A percentile compares a stretch with the other conserved stretches of the same genome.
phyloP scores from a whole-genome alignment of 1,284 basidiomycete genomes.

The Fomitiporia mediterranea region DNA sequence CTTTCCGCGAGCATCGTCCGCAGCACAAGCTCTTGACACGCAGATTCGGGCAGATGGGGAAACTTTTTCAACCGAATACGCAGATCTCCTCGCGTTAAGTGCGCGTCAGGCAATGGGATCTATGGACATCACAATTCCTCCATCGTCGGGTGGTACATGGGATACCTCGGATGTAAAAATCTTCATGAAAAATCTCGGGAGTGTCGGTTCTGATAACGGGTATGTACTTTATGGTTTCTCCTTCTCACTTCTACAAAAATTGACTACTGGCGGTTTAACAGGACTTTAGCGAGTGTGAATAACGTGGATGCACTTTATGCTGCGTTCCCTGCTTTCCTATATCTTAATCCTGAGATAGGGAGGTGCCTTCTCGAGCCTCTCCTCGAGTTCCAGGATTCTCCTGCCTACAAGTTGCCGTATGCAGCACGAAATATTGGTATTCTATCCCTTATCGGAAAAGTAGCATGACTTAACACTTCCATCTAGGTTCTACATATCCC shows the following conservation, averaged over 20 bases:
- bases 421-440: slow-evolving; percentile 42
- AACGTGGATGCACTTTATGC: slow-evolving; percentile 47
- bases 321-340: slow-evolving; percentile 42
- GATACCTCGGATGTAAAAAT: slow-evolving; percentile 23
- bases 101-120: slow-evolving; percentile 38
- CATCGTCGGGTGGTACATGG: slow-evolving; percentile 26
- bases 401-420: slow-evolving; percentile 28
- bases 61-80: slow-evolving; percentile 32
- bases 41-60: slow-evolving; percentile 32
- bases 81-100: slow-evolving; percentile 35
- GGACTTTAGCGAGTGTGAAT: slow-evolving; percentile 33
- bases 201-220: slow-evolving; percentile 1
- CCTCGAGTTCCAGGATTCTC: slow-evolving; percentile 36
- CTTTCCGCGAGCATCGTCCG: slow-evolving; percentile 30
- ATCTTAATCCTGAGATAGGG: slow-evolving; percentile 39
- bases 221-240: neutral
- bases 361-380: slow-evolving; percentile 43
- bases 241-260: neutral
- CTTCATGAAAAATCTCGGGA: slow-evolving; percentile 21
- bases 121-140: slow-evolving; percentile 36
- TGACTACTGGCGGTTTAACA: neutral
- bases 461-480: neutral
- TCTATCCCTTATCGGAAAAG: neutral
- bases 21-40: slow-evolving; percentile 34
- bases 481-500: neutral